These are phyloP conservation scores for Haplographium delicatum DNA, from an alignment of 495 filamentous ascomycete species.

Conservation along the genomic window DNA sequence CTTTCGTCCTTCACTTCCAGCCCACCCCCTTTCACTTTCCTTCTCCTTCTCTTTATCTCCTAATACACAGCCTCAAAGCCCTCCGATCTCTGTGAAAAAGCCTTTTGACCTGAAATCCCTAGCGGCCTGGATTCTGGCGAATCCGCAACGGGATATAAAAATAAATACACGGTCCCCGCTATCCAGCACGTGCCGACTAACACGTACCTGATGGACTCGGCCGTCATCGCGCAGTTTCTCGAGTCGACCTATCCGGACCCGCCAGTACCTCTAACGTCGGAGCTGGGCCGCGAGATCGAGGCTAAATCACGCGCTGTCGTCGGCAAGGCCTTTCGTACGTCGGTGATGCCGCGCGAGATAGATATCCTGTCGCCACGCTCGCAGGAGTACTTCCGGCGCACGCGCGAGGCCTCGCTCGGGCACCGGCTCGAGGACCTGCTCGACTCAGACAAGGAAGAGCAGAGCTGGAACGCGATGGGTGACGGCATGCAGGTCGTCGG, in stretches of 20 bases:
- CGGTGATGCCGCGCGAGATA: slow-evolving; percentile 34
- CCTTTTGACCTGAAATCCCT: slow-evolving; percentile 17
- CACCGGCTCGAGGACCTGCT: slow-evolving; percentile 34
- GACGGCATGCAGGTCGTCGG: slow-evolving; percentile 25
- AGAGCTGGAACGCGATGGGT: slow-evolving; percentile 26
- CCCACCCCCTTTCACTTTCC: slow-evolving; percentile 11
- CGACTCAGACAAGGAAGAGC: slow-evolving; percentile 29
- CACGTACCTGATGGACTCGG: slow-evolving; percentile 38
- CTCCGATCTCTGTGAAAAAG: slow-evolving; percentile 17
- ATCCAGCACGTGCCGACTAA: slow-evolving; percentile 38
- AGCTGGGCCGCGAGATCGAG: slow-evolving; percentile 33
- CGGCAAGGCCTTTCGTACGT: slow-evolving; percentile 23
- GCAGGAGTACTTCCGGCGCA: slow-evolving; percentile 36
- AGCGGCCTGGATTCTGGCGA: slow-evolving; percentile 27
- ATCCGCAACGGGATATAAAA: slow-evolving; percentile 20
- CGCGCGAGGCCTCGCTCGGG: slow-evolving; percentile 32
- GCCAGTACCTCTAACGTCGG: slow-evolving; percentile 30
- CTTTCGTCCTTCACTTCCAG: slow-evolving; percentile 18
- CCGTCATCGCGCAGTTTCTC: slow-evolving; percentile 34
- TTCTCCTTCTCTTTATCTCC: slow-evolving; percentile 14
- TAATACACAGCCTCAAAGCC: slow-evolving; percentile 18
- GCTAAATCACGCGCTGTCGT: slow-evolving; percentile 26
- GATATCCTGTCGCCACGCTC: slow-evolving; percentile 35
- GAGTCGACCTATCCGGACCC: slow-evolving; percentile 35
- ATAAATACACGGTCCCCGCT: slow-evolving; percentile 37